Evolutionary conservation across 352 stramenopile species (phyloP).

Genomic region (Nothophytophthora sp.): DNA sequence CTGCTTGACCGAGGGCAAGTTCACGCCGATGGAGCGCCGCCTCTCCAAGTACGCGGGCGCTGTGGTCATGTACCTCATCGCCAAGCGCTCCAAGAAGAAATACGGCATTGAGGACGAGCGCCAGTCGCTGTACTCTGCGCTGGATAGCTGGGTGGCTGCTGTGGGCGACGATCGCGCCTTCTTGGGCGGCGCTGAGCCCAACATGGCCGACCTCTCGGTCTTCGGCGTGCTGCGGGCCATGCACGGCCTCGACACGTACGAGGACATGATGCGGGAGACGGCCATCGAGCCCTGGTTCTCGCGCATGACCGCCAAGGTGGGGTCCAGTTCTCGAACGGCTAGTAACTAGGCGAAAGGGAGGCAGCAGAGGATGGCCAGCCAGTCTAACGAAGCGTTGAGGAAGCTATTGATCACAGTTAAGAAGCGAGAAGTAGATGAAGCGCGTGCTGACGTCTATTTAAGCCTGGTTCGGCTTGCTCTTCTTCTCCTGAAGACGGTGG

Average conservation of each 20-base stretch:
- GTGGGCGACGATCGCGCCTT: slow-evolving; percentile 70
- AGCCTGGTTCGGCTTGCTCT: slow-evolving; percentile 11
- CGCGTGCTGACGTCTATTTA: no score
- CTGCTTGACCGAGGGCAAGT: slow-evolving; percentile 83
- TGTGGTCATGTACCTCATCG: slow-evolving; percentile 82
- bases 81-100: slow-evolving; percentile 93
- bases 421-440: no score
- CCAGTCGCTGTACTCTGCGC: slow-evolving; percentile 71
- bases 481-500: slow-evolving; percentile 59
- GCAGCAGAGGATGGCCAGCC: no score
- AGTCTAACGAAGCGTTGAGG: slow-evolving; percentile 2
- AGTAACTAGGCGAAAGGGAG: slow-evolving; percentile 29
- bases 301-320: slow-evolving; percentile 67
- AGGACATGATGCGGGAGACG: slow-evolving; percentile 76
- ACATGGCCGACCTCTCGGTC: slow-evolving; percentile 88
- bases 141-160: slow-evolving; percentile 73
- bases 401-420: neutral
- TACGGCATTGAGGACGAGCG: slow-evolving; percentile 91
- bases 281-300: slow-evolving; percentile 76
- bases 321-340: slow-evolving; percentile 39
- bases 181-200: slow-evolving; percentile 74
- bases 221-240: slow-evolving; percentile 89
- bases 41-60: slow-evolving; percentile 80
- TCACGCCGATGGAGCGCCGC: slow-evolving; percentile 68
- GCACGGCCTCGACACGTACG: slow-evolving; percentile 77